A percentile compares a stretch with the other conserved stretches of the same genome.
Conservation (phyloP, 257 asterid genomes). For the Primulina tabacum region DNA sequence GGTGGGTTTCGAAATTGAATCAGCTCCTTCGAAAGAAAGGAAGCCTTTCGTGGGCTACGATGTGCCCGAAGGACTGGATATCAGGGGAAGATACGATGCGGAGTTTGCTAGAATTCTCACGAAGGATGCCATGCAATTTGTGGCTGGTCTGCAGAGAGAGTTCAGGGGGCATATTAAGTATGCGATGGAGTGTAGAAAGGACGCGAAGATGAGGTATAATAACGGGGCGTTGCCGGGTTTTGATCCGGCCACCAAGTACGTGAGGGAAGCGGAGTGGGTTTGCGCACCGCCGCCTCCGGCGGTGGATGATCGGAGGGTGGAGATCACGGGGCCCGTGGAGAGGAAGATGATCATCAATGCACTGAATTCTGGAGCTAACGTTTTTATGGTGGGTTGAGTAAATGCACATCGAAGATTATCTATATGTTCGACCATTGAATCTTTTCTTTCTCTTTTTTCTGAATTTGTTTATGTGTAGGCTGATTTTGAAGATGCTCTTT, state of each 20-base stretch:
- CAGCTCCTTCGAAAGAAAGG: slow-evolving; percentile 28
- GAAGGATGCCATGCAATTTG: slow-evolving; percentile 68
- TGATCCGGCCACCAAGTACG: slow-evolving; percentile 67
- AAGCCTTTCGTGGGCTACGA: slow-evolving; percentile 49
- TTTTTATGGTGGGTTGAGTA: slow-evolving; percentile 65
- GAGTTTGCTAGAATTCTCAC: slow-evolving; percentile 56
- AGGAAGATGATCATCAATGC: slow-evolving; percentile 97
- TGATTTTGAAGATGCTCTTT: slow-evolving; percentile 91
- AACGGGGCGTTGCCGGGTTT: slow-evolving; percentile 66
- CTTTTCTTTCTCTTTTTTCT: no score
- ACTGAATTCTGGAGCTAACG: slow-evolving; percentile 93
- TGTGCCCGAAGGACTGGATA: slow-evolving; percentile 75
- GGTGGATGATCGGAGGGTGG: slow-evolving; percentile 90
- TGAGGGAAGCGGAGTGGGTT: slow-evolving; percentile 71
- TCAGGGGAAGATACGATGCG: slow-evolving; percentile 75
- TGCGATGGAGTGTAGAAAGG: slow-evolving; percentile 77
- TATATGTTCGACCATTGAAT: no score
- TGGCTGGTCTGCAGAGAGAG: slow-evolving; percentile 69
- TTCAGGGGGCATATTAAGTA: slow-evolving; percentile 60
- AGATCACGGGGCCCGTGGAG: slow-evolving; percentile 95
- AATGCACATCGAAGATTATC: neutral
- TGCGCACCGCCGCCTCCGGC: slow-evolving; percentile 70
- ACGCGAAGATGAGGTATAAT: slow-evolving; percentile 62
- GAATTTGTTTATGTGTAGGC: slow-evolving; percentile 42
- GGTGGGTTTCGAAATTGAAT: slow-evolving; percentile 56